Evolutionary conservation across 2,329 filamentous ascomycete genomes (phyloP).

Genomic region (Diaporthe longicolla): DNA sequence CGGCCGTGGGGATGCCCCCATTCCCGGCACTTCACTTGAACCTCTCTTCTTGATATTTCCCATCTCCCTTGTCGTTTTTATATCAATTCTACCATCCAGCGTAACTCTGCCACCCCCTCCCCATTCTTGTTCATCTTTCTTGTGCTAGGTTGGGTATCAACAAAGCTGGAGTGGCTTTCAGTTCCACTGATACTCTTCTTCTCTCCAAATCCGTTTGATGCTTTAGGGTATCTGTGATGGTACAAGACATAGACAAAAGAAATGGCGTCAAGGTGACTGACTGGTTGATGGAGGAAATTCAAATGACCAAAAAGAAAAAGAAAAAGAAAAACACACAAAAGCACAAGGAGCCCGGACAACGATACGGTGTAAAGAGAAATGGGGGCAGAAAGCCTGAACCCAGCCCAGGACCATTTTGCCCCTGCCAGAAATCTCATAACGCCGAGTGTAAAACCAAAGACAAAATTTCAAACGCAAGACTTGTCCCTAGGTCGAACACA

Average conservation of each 20-base stretch:
- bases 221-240: slow-evolving; percentile 42
- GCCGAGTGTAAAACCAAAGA: slow-evolving; percentile 32
- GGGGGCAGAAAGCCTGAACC: slow-evolving; percentile 28
- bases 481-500: slow-evolving; percentile 18
- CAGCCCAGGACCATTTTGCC: slow-evolving; percentile 26
- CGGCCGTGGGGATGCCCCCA: slow-evolving; percentile 17
- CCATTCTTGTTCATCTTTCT: slow-evolving; percentile 16
- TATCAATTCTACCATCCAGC: slow-evolving; percentile 19
- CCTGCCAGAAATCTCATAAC: slow-evolving; percentile 30
- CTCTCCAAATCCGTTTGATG: slow-evolving; percentile 39
- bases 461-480: slow-evolving; percentile 1
- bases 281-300: slow-evolving; percentile 11
- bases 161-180: slow-evolving; percentile 14
- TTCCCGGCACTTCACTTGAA: neutral
- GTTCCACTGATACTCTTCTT: slow-evolving; percentile 18
- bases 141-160: slow-evolving; percentile 30
- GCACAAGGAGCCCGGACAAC: neutral
- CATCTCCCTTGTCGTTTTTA: slow-evolving; percentile 15
- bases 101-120: slow-evolving; percentile 2
- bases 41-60: neutral
- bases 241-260: slow-evolving; percentile 41
- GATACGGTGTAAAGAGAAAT: neutral
- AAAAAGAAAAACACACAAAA: no score
- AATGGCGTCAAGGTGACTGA: slow-evolving; percentile 30
- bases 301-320: slow-evolving; percentile 4